Conservation (phyloP, 345 rosid genomes). For the Excoecaria agallocha region DNA sequence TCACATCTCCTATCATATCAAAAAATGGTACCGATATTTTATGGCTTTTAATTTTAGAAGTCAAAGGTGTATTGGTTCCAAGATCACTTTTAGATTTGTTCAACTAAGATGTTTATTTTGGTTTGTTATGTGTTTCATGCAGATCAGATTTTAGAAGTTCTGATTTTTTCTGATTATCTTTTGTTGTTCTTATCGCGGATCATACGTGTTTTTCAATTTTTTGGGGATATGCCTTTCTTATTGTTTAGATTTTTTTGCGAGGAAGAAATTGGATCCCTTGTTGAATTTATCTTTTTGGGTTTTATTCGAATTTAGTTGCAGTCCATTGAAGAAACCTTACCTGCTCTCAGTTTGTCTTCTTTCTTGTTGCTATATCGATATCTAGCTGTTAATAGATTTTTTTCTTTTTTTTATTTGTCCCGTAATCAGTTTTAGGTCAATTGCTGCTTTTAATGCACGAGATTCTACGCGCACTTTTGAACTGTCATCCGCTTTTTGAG, state of each 20-base stretch:
- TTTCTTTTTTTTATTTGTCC: background rate
- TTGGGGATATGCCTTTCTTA: slow-evolving; percentile 21
- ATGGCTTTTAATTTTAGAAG: background rate
- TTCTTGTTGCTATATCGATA: slow-evolving; percentile 24
- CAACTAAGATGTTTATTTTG: background rate
- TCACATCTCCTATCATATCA: background rate
- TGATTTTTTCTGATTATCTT: background rate
- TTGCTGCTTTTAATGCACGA: slow-evolving; percentile 25
- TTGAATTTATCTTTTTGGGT: slow-evolving; percentile 25
- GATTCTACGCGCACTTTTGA: slow-evolving; percentile 37
- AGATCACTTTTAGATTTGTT: background rate
- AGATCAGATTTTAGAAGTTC: background rate
- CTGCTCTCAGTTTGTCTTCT: slow-evolving; percentile 33
- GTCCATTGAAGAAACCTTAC: slow-evolving; percentile 33
- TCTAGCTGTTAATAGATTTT: slow-evolving; percentile 27
- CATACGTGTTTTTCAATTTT: background rate
- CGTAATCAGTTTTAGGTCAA: slow-evolving; percentile 21
- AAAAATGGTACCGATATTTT: background rate
- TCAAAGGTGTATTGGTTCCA: background rate
- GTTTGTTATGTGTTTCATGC: background rate
- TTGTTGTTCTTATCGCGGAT: slow-evolving; percentile 15
- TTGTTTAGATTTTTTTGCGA: slow-evolving; percentile 19
- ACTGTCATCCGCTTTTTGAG: slow-evolving; percentile 38
- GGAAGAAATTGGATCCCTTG: slow-evolving; percentile 8
- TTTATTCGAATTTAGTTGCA: slow-evolving; percentile 28